These are phyloP conservation scores for Zea mays DNA, from an alignment of 176 grass and related monocot genomes.

Conservation along the genomic window DNA sequence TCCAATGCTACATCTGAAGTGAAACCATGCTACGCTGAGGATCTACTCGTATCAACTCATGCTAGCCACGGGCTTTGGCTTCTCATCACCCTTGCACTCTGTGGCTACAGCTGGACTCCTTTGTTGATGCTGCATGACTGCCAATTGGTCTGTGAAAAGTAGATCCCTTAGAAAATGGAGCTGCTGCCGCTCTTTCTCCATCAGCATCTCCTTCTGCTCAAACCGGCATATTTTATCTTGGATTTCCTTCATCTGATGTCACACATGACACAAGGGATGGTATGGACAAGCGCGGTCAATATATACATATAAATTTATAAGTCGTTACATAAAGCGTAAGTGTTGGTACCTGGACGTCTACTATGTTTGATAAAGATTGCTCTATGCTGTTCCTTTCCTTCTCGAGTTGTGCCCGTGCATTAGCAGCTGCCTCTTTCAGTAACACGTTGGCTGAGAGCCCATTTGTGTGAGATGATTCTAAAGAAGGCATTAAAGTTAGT, in stretches of 20 bases:
- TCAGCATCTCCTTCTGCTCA: conserved; percentile 69
- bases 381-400: conserved; percentile 72
- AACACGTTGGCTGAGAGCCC: conserved; percentile 44
- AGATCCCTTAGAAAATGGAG: conserved; percentile 57
- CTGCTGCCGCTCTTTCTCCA: conserved; percentile 80
- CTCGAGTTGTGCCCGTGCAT: conserved; percentile 60
- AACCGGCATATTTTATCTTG: conserved; percentile 74
- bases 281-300: conserved; percentile 19
- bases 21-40: neutral
- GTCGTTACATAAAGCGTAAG: neutral
- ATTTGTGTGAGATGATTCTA: conserved; percentile 45
- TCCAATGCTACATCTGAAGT: conserved; percentile 12
- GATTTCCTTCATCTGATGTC: conserved; percentile 94
- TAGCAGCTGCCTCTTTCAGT: conserved; percentile 51
- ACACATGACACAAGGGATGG: conserved; percentile 6
- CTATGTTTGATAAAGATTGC: conserved; percentile 72
- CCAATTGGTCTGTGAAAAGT: conserved; percentile 67
- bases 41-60: conserved; percentile 18
- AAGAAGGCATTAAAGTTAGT: conserved; percentile 14
- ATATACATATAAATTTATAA: conserved; percentile 12
- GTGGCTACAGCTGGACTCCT: conserved; percentile 14
- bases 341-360: conserved; percentile 78
- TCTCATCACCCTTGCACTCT: conserved; percentile 35
- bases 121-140: conserved; percentile 56
- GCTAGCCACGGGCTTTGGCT: conserved; percentile 32